phyloP scores from a whole-genome alignment of 139 green algal genomes.

The Volvox reticuliferus region DNA sequence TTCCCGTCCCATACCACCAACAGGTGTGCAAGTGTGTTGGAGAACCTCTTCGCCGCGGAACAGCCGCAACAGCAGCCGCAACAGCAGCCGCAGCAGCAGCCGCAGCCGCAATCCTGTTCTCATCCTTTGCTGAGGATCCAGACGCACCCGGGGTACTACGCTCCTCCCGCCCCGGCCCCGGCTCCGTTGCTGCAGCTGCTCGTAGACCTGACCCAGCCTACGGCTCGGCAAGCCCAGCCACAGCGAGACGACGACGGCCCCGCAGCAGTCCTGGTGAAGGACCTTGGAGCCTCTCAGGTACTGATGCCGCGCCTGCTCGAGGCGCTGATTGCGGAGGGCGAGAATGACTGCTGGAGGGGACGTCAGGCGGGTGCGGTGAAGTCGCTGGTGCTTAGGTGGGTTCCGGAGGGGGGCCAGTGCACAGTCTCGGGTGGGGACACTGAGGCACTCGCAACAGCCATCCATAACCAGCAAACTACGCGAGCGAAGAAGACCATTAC shows the following conservation, averaged over 20 bases:
- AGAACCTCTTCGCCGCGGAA: background rate
- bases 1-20: background rate
- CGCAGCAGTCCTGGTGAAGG: background rate
- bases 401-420: background rate
- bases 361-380: background rate
- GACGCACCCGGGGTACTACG: background rate
- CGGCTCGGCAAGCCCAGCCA: no score
- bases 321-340: background rate
- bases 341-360: background rate
- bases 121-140: background rate
- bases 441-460: no score
- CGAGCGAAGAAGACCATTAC: no score
- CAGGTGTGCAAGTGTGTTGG: background rate
- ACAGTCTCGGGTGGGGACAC: background rate
- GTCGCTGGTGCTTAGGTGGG: background rate
- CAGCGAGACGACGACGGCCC: background rate
- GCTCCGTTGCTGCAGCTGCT: slow-evolving; percentile 21
- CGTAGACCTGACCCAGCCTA: background rate
- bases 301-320: slow-evolving; percentile 1
- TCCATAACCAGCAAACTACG: no score
- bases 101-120: background rate
- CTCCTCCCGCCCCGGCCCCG: background rate
- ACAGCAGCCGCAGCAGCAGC: background rate
- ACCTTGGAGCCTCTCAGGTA: background rate
- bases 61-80: background rate